Evolutionary conservation across 768 basidiomycete genomes (phyloP).

Genomic region (Xanthoconium stramineum): DNA sequence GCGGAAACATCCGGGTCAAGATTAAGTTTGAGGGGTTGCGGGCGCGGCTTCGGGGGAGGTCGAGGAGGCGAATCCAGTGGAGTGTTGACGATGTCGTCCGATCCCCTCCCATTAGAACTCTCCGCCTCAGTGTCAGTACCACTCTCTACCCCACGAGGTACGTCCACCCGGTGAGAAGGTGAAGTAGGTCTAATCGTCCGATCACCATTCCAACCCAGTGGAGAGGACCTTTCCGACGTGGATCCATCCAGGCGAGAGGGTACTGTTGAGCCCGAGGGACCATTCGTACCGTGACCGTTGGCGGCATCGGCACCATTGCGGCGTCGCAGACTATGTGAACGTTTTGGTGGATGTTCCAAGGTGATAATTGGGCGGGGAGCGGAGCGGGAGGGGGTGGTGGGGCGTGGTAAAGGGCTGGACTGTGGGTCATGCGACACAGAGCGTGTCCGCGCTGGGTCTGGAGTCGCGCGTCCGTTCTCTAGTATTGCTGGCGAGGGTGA

Average conservation of each 20-base stretch:
- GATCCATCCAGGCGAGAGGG: conserved; percentile 18
- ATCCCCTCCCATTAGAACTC: conserved; percentile 36
- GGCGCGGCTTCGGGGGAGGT: conserved; percentile 43
- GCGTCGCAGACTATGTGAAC: conserved; percentile 30
- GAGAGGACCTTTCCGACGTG: conserved; percentile 20
- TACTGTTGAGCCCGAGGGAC: conserved; percentile 3
- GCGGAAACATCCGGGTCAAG: conserved; percentile 14
- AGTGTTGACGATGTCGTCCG: conserved; percentile 23
- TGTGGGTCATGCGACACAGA: conserved; percentile 33
- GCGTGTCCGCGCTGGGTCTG: conserved; percentile 42
- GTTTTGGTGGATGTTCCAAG: conserved; percentile 34
- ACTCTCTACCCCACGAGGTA: conserved; percentile 70
- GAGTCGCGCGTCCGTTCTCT: conserved; percentile 32
- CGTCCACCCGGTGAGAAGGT: conserved; percentile 63
- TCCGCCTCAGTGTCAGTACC: conserved; percentile 71
- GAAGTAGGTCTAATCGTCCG: conserved; percentile 42
- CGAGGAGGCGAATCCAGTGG: conserved; percentile 35
- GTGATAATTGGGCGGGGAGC: conserved; percentile 28
- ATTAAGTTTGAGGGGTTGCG: conserved; percentile 29
- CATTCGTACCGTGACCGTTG: conserved; percentile 3
- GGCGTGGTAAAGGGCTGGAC: conserved; percentile 1
- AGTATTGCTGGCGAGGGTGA: conserved; percentile 37
- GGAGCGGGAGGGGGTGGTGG: conserved; percentile 15
- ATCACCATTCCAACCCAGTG: conserved; percentile 21
- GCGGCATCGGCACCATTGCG: conserved; percentile 7